Evolutionary conservation across 2,329 filamentous ascomycete species (phyloP).

Genomic region (Xylariales sp.): DNA sequence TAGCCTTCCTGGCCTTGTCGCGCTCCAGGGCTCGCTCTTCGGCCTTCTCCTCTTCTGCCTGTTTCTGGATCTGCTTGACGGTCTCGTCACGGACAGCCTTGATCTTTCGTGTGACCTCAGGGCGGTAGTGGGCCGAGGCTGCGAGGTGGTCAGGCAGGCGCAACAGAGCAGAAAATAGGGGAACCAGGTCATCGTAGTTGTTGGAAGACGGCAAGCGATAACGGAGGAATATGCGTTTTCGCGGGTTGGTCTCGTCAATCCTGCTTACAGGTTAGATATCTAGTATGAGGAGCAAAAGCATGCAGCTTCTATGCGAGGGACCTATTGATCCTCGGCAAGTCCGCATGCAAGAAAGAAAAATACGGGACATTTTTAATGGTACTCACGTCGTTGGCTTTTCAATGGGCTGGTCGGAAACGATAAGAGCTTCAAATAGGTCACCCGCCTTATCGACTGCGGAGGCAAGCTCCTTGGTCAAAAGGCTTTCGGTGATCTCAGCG

Average conservation of each 20-base stretch:
- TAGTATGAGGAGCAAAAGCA: no score
- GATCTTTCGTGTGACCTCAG: conserved; percentile 84
- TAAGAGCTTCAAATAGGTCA: conserved; percentile 77
- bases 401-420: conserved; percentile 83
- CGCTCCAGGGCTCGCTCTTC: conserved; percentile 71
- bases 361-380: no score
- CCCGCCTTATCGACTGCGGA: conserved; percentile 75
- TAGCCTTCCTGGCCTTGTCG: conserved; percentile 78
- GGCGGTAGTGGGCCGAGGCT: conserved; percentile 75
- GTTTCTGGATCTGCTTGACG: conserved; percentile 72
- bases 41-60: conserved; percentile 73
- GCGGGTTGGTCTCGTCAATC: conserved; percentile 76
- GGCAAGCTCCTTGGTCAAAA: conserved; percentile 85
- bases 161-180: conserved; percentile 77
- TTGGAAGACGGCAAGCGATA: conserved; percentile 63
- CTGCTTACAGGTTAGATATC: conserved; percentile 47
- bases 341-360: no score
- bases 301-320: no score
- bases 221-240: conserved; percentile 82
- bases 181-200: conserved; percentile 61
- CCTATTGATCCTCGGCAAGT: no score
- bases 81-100: conserved; percentile 75
- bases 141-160: conserved; percentile 81
- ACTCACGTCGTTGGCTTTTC: conserved; percentile 82
- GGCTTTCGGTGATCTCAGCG: conserved; percentile 83